Conservation (phyloP, 768 basidiomycete genomes). For the Hypholoma sublateritium region DNA sequence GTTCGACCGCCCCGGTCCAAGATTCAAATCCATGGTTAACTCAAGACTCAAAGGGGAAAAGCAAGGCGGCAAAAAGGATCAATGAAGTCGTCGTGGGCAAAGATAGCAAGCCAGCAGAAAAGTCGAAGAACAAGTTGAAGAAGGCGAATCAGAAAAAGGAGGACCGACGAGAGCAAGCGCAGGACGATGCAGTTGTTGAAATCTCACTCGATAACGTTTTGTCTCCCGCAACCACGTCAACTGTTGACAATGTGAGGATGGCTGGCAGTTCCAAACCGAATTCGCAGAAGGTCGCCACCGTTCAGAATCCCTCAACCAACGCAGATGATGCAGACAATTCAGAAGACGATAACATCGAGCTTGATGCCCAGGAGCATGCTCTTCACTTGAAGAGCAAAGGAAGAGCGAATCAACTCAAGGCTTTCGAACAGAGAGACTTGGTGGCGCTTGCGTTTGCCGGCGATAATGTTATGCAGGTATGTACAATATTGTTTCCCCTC, state of each 20-base stretch:
- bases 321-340: conserved; percentile 46
- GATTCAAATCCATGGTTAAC: conserved; percentile 82
- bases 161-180: conserved; percentile 56
- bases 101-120: conserved; percentile 55
- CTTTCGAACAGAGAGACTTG: conserved; percentile 89
- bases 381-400: conserved; percentile 42
- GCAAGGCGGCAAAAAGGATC: conserved; percentile 61
- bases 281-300: conserved; percentile 34
- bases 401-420: conserved; percentile 48
- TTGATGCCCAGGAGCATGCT: conserved; percentile 65
- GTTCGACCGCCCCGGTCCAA: conserved; percentile 12
- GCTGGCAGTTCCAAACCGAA: conserved; percentile 30
- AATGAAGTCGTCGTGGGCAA: conserved; percentile 76
- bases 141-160: conserved; percentile 59
- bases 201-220: conserved; percentile 62
- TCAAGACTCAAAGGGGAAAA: conserved; percentile 23
- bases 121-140: conserved; percentile 73
- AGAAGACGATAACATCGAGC: conserved; percentile 63
- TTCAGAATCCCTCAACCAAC: conserved; percentile 46
- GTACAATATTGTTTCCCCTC: conserved; percentile 20
- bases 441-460: conserved; percentile 96
- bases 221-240: conserved; percentile 33
- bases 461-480: conserved; percentile 90
- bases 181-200: conserved; percentile 79
- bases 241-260: not conserved